A percentile compares a stretch with the other conserved stretches of the same genome.
phyloP scores from a whole-genome alignment of 495 filamentous ascomycete genomes.

The Halenospora varia region DNA sequence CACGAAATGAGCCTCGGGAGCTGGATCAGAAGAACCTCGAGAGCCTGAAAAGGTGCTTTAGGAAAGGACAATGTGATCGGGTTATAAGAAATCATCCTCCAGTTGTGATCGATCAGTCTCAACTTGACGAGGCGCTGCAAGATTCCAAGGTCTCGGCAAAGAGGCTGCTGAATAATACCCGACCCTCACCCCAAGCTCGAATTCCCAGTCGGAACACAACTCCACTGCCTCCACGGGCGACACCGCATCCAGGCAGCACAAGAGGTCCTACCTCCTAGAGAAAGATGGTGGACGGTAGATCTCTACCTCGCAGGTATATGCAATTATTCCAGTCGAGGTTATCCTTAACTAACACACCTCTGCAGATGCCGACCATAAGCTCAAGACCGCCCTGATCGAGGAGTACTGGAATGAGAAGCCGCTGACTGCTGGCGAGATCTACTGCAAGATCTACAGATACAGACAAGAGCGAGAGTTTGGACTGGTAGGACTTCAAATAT shows the following conservation, averaged over 20 bases:
- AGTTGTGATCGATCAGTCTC: conserved; percentile 6
- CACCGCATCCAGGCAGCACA: conserved; percentile 30
- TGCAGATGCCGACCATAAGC: conserved; percentile 24
- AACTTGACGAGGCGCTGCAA: background rate
- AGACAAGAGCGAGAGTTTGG: conserved; percentile 12
- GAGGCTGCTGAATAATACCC: background rate
- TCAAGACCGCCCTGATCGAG: conserved; percentile 26
- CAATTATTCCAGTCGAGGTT: background rate
- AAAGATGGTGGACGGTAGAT: conserved; percentile 33
- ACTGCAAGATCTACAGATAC: conserved; percentile 37
- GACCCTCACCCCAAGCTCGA: background rate
- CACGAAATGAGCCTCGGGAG: conserved; percentile 7
- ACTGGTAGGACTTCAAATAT: too few relatives aligned
- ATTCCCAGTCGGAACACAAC: conserved; percentile 8
- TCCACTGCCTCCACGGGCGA: conserved; percentile 32
- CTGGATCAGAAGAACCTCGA: conserved; percentile 17
- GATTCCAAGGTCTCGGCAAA: background rate
- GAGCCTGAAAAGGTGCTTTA: conserved; percentile 12
- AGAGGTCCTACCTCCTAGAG: conserved; percentile 19
- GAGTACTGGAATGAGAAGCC: conserved; percentile 35
- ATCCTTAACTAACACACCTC: conserved; percentile 7
- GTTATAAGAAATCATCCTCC: conserved; percentile 8
- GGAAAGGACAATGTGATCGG: background rate
- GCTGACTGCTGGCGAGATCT: conserved; percentile 36
- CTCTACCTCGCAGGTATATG: conserved; percentile 20